Evolutionary conservation across 441 rosid species (phyloP).

Genomic region (Cnidoscolus chayamansa): DNA sequence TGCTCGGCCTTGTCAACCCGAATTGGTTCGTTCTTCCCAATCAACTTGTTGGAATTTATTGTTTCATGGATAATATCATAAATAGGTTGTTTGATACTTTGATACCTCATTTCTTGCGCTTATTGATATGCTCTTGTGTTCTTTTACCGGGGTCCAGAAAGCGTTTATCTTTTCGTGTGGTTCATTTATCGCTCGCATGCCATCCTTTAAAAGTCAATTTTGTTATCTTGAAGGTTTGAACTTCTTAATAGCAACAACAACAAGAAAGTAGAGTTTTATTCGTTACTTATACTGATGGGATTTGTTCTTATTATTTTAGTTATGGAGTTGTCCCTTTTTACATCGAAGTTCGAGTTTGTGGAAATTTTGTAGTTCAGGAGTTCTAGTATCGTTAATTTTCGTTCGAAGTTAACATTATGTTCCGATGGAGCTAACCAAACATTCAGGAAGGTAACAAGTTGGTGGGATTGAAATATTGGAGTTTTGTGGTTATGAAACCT

Average conservation of each 20-base stretch:
- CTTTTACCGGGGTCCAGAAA: neutral
- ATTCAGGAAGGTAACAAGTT: no score
- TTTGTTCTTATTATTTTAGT: neutral
- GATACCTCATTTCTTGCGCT: neutral
- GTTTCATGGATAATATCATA: neutral
- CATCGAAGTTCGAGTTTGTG: neutral
- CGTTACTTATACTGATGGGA: neutral
- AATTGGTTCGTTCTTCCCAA: conserved; percentile 20
- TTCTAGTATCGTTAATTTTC: neutral
- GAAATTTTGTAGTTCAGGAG: neutral
- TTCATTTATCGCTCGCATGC: neutral
- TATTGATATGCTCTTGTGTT: neutral
- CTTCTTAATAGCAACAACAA: no score
- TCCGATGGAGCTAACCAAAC: no score
- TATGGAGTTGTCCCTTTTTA: neutral
- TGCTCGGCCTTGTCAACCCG: conserved; percentile 53
- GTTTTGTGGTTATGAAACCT: no score
- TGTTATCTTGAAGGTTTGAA: neutral
- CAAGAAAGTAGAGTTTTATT: no score
- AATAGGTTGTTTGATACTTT: neutral
- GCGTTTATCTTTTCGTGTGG: neutral
- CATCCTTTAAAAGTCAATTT: neutral
- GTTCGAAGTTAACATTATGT: no score
- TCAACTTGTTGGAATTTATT: neutral
- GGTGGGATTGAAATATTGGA: no score